Evolutionary conservation across 2,329 filamentous ascomycete genomes (phyloP).

Genomic region (Aspergillus vadensis): DNA sequence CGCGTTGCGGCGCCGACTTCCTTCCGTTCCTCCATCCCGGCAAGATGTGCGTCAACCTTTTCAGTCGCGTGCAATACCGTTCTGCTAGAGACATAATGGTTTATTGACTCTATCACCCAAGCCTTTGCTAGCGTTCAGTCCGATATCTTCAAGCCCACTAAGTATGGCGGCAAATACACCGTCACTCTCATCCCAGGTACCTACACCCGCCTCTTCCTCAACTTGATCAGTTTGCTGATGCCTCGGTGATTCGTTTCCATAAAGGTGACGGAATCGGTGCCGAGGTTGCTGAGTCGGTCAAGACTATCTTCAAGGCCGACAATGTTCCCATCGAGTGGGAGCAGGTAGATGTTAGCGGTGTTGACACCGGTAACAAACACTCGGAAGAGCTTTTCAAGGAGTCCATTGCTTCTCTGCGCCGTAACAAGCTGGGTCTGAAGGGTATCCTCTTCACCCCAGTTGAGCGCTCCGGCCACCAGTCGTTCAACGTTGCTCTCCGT

Average conservation of each 20-base stretch:
- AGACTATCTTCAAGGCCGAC: constrained; percentile 99
- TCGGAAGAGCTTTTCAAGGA: constrained; percentile 95
- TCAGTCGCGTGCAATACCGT: not conserved
- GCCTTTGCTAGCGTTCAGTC: constrained; percentile 79
- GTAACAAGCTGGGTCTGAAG: constrained; percentile 99
- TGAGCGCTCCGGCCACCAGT: constrained; percentile 94
- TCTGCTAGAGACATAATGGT: constrained; percentile 3
- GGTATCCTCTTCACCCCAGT: constrained; percentile 98
- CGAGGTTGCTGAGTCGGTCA: constrained; percentile 96
- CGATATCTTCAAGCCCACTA: constrained; percentile 98
- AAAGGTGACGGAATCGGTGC: constrained; percentile 90
- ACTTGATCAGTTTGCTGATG: constrained; percentile 18
- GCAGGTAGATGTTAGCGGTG: constrained; percentile 91
- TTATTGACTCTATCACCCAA: constrained; percentile 34
- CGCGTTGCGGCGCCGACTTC: constrained; percentile 52
- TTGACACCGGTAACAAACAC: constrained; percentile 81
- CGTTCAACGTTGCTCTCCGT: constrained; percentile 98
- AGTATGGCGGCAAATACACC: constrained; percentile 99
- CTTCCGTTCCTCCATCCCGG: constrained; percentile 53
- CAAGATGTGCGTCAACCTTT: constrained; percentile 54
- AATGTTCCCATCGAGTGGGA: constrained; percentile 99
- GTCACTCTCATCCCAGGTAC: constrained; percentile 94
- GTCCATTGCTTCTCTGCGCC: constrained; percentile 89
- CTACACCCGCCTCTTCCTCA: constrained; percentile 17
- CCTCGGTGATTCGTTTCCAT: not conserved